A percentile compares a stretch with the other conserved stretches of the same genome.
Evolutionary conservation across 202 grass and related monocot genomes (phyloP).

Genomic region (Carex arenaria): DNA sequence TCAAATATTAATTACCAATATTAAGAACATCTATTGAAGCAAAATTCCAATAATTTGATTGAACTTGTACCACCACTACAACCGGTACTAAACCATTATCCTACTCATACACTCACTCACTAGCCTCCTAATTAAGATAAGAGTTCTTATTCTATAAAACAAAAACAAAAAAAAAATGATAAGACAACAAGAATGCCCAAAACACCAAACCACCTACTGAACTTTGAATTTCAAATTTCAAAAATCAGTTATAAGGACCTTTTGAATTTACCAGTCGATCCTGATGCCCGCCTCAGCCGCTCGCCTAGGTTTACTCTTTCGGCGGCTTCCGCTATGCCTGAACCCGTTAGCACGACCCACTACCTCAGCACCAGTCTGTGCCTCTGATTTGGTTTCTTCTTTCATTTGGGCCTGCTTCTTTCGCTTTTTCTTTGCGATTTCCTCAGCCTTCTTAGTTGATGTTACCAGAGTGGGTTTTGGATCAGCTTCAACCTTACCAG

Average conservation of each 20-base stretch:
- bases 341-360: slow-evolving; percentile 37
- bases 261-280: slow-evolving; percentile 35
- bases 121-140: slow-evolving; percentile 16
- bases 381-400: slow-evolving; percentile 49
- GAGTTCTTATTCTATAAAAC: slow-evolving; percentile 25
- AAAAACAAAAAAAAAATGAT: neutral
- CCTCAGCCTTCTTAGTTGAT: slow-evolving; percentile 21
- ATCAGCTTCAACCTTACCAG: slow-evolving; percentile 8
- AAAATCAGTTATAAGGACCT: slow-evolving; percentile 4
- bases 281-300: slow-evolving; percentile 79
- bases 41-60: slow-evolving; percentile 17
- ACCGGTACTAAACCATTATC: slow-evolving; percentile 17
- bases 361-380: slow-evolving; percentile 16
- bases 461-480: neutral
- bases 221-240: slow-evolving; percentile 12
- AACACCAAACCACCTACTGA: slow-evolving; percentile 18
- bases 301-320: slow-evolving; percentile 82
- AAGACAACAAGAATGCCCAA: neutral
- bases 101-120: slow-evolving; percentile 7
- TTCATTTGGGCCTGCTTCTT: slow-evolving; percentile 29
- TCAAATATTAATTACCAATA: neutral
- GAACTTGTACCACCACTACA: slow-evolving; percentile 11
- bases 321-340: slow-evolving; percentile 67
- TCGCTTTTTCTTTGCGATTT: slow-evolving; percentile 53
- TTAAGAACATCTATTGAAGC: neutral